Base-by-base conservation (phyloP, 2,329 filamentous ascomycete species). In the Botrytis cinerea region DNA sequence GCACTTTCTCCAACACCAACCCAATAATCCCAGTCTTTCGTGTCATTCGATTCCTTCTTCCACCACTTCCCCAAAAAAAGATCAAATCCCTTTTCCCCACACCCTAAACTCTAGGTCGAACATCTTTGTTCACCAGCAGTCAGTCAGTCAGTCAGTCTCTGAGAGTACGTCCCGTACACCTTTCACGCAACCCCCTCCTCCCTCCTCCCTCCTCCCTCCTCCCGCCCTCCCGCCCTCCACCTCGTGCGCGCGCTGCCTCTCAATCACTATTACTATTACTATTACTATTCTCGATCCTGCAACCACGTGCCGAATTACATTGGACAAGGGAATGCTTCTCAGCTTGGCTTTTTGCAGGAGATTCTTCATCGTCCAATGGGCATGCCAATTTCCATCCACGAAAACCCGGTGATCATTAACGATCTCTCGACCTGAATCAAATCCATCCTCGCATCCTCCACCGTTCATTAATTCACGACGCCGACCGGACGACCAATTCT, bases 371-470 rank as follows among this genome's bases (percentile, higher is more conserved):
- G 74, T 61, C 76, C 76, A 78, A 76, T 78, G 79, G 79, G 79
- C 73, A 79, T 80, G 79, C 76, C 76, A 72, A 76, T 76, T 72
- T 74, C 68, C 46, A 71, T 64, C 74, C 73, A 72, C 74, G 72
- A 75, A 71, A 75, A 75, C 73, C 77, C 75, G 78, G 76, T 78
- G 76, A 80, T 77, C 73, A 78, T 74, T 74, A 76, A 75, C 77
- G 73, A 51, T 51, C 48, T 51, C 48, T 51, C 48, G 48, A 76
- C 75, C 40, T 62, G 61, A 64, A 62, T 67, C 74, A 70, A 71
- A 67, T 51, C 62, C 70, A 67, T 63, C 73, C 57, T 74, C 75
- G 62, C 72, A 71, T 67, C 74, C 74, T 48, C 67, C 25, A 72
- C 71, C 67, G 51, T 70, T 48, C 61, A 61, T 75, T 73, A 28